A percentile compares a stretch with the other conserved stretches of the same genome.
These are phyloP conservation scores for Rubroshorea leprosula DNA, from an alignment of 345 rosid species.

Conservation along the genomic window DNA sequence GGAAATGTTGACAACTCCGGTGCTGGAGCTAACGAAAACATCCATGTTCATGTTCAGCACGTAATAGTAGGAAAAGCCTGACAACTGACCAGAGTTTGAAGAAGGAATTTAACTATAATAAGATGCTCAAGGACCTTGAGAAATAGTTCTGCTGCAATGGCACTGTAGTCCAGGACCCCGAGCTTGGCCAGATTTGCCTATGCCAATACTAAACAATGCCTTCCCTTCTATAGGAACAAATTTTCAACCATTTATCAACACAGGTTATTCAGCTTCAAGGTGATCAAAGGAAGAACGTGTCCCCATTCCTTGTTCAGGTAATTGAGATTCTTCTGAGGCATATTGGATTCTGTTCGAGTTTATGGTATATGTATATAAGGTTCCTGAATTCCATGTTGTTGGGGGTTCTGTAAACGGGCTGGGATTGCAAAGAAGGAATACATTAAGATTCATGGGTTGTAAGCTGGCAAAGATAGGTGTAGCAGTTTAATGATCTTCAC, in stretches of 20 bases:
- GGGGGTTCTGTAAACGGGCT: not conserved
- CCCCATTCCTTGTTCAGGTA: slow-evolving; percentile 36
- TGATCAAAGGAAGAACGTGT: slow-evolving; percentile 29
- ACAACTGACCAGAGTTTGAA: slow-evolving; percentile 45
- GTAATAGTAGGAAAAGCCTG: slow-evolving; percentile 50
- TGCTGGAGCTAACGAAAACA: slow-evolving; percentile 40
- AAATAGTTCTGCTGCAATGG: slow-evolving; percentile 58
- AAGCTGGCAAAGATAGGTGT: not conserved
- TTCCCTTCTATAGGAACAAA: not conserved
- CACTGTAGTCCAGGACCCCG: slow-evolving; percentile 53
- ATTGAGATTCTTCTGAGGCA: not conserved
- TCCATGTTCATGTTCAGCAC: slow-evolving; percentile 40
- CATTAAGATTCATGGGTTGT: slow-evolving; percentile 5
- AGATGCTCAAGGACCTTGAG: slow-evolving; percentile 54
- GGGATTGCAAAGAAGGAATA: slow-evolving; percentile 3
- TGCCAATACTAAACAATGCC: too few relatives aligned
- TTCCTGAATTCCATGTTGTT: not conserved
- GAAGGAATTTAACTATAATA: too few relatives aligned
- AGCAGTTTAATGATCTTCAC: too few relatives aligned
- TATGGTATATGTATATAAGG: not conserved
- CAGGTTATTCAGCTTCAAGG: slow-evolving; percentile 37
- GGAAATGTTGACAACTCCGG: slow-evolving; percentile 52
- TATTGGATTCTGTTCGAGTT: not conserved
- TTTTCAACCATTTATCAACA: not conserved
- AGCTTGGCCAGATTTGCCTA: slow-evolving; percentile 43